Base-by-base conservation (phyloP, 495 filamentous ascomycete species). In the Penicillium roqueforti region DNA sequence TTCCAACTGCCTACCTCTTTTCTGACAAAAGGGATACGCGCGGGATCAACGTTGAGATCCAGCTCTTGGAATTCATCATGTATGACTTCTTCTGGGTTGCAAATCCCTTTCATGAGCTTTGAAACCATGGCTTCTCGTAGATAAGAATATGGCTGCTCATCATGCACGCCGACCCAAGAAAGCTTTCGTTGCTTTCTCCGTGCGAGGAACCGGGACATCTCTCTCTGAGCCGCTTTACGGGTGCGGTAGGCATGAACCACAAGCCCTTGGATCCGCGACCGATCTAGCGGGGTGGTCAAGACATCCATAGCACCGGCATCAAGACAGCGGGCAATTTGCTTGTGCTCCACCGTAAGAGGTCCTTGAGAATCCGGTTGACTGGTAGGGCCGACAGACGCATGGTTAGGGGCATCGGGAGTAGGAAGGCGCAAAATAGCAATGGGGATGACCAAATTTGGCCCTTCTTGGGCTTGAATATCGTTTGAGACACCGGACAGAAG, bases 111-210 rank as follows among this genome's bases (percentile, higher is more conserved):
- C 88, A 97, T 95, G 40, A 98, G 79, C 55, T 83, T 88, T 1
- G 90, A 92, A 20, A 97, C 92, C 88, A 89, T 89, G 14, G 80
- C 83, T 76, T 95, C 91, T 60, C 89, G 78, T 55, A 96, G 75
- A 70, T 95, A 96, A 22, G 87, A 83, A 74, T 89, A 95, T n/a
- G 87, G 87, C 63, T 91, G 89, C 62, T 87, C 80, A 63, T 92
- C 85, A 58, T 87, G 80, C n/a, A 92, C 80, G 25, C 91, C 91
- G 37, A 97, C 89, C 91, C 90, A 96, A 2, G 92, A 96, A 46
- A 89, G 83, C 68, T 93, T 95, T 47, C 92, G 80, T 19, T 80
- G 79, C 56, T 83, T 81, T 59, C 82, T 88, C 29, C 65, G 62
- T 20, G 86, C 82, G 13, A 89, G 57, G 46, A 88, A 80, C 4